Conservation (phyloP, 768 basidiomycete genomes). For the Mycena olivaceomarginata region DNA sequence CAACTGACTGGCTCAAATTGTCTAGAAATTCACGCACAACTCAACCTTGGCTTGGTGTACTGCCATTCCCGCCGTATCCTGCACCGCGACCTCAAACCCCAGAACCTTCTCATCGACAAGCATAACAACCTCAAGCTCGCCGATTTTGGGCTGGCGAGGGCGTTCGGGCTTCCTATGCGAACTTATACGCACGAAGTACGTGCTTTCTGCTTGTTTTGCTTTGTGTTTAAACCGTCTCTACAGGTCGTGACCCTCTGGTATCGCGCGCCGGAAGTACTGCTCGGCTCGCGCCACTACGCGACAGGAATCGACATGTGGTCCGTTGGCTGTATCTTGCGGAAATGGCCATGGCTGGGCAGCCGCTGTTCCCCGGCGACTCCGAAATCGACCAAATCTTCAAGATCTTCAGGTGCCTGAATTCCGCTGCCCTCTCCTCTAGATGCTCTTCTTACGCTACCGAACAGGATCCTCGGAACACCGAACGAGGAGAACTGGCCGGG, state of each 20-base stretch:
- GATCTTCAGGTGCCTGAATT: slow-evolving; percentile 89
- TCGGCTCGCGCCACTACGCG: slow-evolving; percentile 96
- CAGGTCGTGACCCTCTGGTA: slow-evolving; percentile 99
- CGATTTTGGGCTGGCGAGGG: slow-evolving; percentile 96
- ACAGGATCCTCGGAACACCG: slow-evolving; percentile 95
- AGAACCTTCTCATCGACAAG: slow-evolving; percentile 95
- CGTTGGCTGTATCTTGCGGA: slow-evolving; percentile 99
- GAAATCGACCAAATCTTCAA: slow-evolving; percentile 99
- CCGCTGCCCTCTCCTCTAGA: background rate
- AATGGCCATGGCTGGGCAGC: slow-evolving; percentile 94
- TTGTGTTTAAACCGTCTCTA: background rate
- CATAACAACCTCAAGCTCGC: slow-evolving; percentile 95
- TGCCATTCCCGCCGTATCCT: slow-evolving; percentile 97
- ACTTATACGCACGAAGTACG: slow-evolving; percentile 99
- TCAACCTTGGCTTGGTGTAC: slow-evolving; percentile 93
- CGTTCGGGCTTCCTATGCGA: slow-evolving; percentile 98
- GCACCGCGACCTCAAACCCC: slow-evolving; percentile 98
- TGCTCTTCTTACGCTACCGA: background rate
- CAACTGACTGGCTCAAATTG: slow-evolving; percentile 30
- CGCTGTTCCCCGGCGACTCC: slow-evolving; percentile 98
- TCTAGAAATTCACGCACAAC: slow-evolving; percentile 97
- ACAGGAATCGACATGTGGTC: slow-evolving; percentile 99
- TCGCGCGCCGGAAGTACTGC: slow-evolving; percentile 96
- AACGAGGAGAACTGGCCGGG: slow-evolving; percentile 95
- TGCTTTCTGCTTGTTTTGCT: slow-evolving; percentile 28